Evolutionary conservation across 257 asterid species (phyloP).

Genomic region (Salvia rosmarinus): DNA sequence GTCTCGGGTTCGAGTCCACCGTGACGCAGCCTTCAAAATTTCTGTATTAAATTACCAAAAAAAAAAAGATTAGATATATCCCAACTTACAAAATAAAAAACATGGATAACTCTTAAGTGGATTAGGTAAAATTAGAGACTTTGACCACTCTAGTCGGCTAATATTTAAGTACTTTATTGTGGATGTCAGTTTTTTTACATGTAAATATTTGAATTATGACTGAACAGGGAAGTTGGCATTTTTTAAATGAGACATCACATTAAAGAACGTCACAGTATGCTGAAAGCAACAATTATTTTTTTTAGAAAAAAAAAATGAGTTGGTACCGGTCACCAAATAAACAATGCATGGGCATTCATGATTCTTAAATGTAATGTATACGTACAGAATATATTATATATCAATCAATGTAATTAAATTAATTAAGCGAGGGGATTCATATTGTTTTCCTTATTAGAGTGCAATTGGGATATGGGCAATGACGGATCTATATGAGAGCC

Average conservation of each 20-base stretch:
- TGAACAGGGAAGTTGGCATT: neutral
- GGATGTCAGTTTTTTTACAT: neutral
- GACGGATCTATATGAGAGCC: constrained; percentile 70
- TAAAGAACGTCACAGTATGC: neutral
- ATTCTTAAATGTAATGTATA: neutral
- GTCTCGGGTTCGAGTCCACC: too few relatives aligned
- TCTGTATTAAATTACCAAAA: too few relatives aligned
- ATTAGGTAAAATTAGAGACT: constrained; percentile 31
- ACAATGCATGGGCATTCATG: neutral
- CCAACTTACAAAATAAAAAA: neutral
- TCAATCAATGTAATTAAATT: too few relatives aligned
- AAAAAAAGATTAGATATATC: neutral
- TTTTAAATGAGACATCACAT: neutral
- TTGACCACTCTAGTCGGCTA: neutral
- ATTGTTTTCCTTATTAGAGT: too few relatives aligned
- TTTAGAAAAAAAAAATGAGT: neutral
- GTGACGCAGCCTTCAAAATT: too few relatives aligned
- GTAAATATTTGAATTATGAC: neutral
- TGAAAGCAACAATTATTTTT: neutral
- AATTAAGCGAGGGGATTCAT: too few relatives aligned
- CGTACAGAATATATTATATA: too few relatives aligned
- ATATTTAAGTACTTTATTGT: neutral
- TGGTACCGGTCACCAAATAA: neutral
- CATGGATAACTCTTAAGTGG: constrained; percentile 6
- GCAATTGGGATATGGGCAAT: constrained; percentile 30